Evolutionary conservation across 2,329 filamentous ascomycete genomes (phyloP), one percentile per base, ranked within the genome.

Genomic region (Cercospora berteroae): DNA sequence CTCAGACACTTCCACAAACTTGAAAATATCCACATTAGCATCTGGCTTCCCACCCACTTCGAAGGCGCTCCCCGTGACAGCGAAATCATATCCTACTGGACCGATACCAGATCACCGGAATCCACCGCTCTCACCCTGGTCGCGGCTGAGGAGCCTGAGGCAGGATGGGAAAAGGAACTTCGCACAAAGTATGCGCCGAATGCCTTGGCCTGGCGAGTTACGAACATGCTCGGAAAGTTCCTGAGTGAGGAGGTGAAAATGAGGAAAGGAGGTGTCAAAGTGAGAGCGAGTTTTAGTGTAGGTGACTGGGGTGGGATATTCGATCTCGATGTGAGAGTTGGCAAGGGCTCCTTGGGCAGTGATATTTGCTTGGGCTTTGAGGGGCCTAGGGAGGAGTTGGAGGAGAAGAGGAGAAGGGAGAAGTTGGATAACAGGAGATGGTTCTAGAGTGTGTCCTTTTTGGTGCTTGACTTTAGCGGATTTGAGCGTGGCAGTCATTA

Each of bases 51-150:
- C 7, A 83, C 81, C 0, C 72, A 71, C 44, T 81, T 78, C 65
- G 81, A 82, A 68, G 64, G 62, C 12, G 29, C 50, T 1, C 73
- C 74, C 31, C 79, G 79, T n/a, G 81, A 83, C 61, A 64, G 70
- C 6, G 79, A 82, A 52, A 79, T 83, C 64, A 81, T 83, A 16
- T 72, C 77, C 10, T 83, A 79, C 65, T 84, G 82, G 82, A 72
- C 79, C 25, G 75, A 82, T 66, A 73, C 75, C 0, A 79, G 81
- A 12, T 77, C 77, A 0, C 75, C 80, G 0, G 66, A 76, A 0
- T 79, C 79, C 4, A 81, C 77, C 0, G 81, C 81, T 1, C 74
- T 83, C 1, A 69, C 79, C 16, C 68, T 77, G 25, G 71, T 74
- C 33, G 69, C 67, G 18, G 71, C 72, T 27, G 73, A 74, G 3